Conservation (phyloP, 208 protist genomes). For the Herpetomonas samuelpessoai region DNA sequence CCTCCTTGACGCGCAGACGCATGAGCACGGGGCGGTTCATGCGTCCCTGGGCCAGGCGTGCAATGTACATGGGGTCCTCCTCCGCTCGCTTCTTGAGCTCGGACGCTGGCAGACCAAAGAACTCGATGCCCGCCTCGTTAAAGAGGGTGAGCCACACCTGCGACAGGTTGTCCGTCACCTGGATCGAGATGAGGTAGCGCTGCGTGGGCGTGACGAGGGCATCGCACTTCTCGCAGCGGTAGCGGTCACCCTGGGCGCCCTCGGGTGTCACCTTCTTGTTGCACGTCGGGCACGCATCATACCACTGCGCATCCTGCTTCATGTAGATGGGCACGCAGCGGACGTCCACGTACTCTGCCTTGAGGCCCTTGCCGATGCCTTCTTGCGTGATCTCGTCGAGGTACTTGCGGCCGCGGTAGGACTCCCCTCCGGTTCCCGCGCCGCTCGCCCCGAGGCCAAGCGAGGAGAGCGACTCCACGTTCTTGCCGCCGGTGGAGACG, state of each 20-base stretch:
- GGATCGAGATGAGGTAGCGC: slow-evolving; percentile 86
- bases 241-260: slow-evolving; percentile 72
- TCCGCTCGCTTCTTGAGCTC: slow-evolving; percentile 80
- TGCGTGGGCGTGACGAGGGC: slow-evolving; percentile 60
- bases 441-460: slow-evolving; percentile 28
- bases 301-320: slow-evolving; percentile 90
- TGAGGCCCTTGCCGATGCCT: slow-evolving; percentile 68
- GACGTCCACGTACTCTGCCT: slow-evolving; percentile 86
- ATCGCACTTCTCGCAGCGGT: slow-evolving; percentile 91
- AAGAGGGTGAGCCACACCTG: slow-evolving; percentile 92
- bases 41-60: slow-evolving; percentile 67
- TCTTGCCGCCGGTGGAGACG: slow-evolving; percentile 72
- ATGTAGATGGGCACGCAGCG: slow-evolving; percentile 90
- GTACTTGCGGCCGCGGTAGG: slow-evolving; percentile 79
- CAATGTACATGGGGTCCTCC: slow-evolving; percentile 77
- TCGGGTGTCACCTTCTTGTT: slow-evolving; percentile 90
- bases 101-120: slow-evolving; percentile 82
- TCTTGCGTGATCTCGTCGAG: slow-evolving; percentile 79
- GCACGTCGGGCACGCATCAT: slow-evolving; percentile 89
- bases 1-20: slow-evolving; percentile 88
- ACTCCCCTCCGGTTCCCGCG: slow-evolving; percentile 40
- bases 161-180: slow-evolving; percentile 85
- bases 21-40: slow-evolving; percentile 88
- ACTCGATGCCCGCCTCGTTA: slow-evolving; percentile 84
- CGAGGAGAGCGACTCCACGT: slow-evolving; percentile 73